Evolutionary conservation across 1,284 basidiomycete genomes (phyloP).

Genomic region (Papiliotrema fonsecae): DNA sequence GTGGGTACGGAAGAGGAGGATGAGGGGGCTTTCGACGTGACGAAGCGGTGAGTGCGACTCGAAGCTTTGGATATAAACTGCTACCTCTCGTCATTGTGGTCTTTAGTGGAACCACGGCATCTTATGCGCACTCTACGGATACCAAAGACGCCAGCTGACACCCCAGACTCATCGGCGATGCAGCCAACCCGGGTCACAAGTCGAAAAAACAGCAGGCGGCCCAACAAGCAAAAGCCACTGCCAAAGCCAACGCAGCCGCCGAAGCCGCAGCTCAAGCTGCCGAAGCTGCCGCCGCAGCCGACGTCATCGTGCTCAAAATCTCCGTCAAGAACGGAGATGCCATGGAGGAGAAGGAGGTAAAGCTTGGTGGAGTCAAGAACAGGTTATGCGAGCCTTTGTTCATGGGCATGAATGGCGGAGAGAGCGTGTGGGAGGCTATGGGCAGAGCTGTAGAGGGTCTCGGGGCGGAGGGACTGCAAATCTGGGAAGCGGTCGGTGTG

Average conservation of each 20-base stretch:
- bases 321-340: constrained; percentile 66
- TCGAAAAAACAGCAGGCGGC: constrained; percentile 50
- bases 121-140: too few species aligned
- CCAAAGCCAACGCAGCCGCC: constrained; percentile 59
- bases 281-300: constrained; percentile 26
- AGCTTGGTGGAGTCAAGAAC: constrained; percentile 80
- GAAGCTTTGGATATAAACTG: too few species aligned
- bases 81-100: too few species aligned
- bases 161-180: constrained; percentile 33
- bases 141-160: constrained; percentile 12
- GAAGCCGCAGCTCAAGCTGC: constrained; percentile 54
- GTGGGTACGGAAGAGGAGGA: constrained; percentile 57
- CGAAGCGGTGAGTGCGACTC: constrained; percentile 51
- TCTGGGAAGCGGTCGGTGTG: constrained; percentile 77
- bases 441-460: constrained; percentile 34
- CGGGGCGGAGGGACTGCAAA: constrained; percentile 54
- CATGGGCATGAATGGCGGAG: constrained; percentile 51
- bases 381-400: constrained; percentile 86
- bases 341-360: constrained; percentile 68
- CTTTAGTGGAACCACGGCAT: too few species aligned
- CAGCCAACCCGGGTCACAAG: constrained; percentile 47
- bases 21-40: constrained; percentile 65
- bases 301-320: constrained; percentile 48
- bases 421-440: constrained; percentile 49
- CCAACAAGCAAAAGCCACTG: constrained; percentile 60